Conservation (phyloP, 2,329 filamentous ascomycete genomes). For the Nannizziopsis barbatae region DNA sequence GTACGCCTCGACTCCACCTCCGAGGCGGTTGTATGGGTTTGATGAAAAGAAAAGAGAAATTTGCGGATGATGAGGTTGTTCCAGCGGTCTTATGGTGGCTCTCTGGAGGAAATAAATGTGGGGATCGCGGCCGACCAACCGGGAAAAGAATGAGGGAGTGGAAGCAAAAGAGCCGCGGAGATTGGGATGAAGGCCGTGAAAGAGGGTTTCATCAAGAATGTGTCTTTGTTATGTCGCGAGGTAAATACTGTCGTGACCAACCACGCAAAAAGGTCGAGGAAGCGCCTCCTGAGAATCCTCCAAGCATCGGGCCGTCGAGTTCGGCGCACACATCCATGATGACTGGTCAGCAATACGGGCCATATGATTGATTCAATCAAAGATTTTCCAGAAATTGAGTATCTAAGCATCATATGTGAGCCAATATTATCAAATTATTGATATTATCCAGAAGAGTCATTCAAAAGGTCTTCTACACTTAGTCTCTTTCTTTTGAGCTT, state of each 20-base stretch:
- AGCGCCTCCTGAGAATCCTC: background rate
- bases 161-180: constrained; percentile 10
- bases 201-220: constrained; percentile 13
- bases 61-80: constrained; percentile 12
- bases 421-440: no score
- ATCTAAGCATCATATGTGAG: no score
- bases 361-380: background rate
- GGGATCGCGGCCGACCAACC: constrained; percentile 4
- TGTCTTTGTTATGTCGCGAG: constrained; percentile 12
- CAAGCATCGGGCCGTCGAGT: background rate
- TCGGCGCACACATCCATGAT: background rate
- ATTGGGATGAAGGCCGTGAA: constrained; percentile 11
- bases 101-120: constrained; percentile 6
- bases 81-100: constrained; percentile 13
- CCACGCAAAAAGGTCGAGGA: constrained; percentile 17
- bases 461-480: background rate
- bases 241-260: constrained; percentile 13
- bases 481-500: background rate
- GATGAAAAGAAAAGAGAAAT: constrained; percentile 7
- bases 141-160: constrained; percentile 11
- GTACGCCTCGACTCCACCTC: constrained; percentile 2
- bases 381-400: no score
- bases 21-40: constrained; percentile 7
- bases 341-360: background rate
- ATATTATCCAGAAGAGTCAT: background rate